phyloP scores from a whole-genome alignment of 768 basidiomycete genomes.

The Naganishia randhawae region DNA sequence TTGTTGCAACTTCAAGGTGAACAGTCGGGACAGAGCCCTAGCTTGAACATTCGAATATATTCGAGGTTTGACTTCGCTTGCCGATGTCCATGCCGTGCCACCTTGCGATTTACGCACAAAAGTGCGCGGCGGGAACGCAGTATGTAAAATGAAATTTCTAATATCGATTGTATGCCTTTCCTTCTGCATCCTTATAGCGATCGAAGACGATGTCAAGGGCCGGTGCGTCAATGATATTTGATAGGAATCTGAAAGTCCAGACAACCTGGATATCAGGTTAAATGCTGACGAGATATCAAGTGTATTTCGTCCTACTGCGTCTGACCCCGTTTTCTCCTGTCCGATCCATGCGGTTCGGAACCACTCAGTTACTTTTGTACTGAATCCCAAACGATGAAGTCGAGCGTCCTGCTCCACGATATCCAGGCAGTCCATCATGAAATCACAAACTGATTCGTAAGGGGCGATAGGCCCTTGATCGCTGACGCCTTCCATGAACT shows the following conservation, averaged over 20 bases:
- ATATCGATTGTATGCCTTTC: constrained; percentile 61
- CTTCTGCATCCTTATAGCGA: constrained; percentile 55
- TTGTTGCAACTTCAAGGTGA: not conserved
- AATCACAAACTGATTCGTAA: constrained; percentile 82
- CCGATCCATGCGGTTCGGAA: constrained; percentile 65
- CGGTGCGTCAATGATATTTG: not conserved
- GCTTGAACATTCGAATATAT: not conserved
- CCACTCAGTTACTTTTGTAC: constrained; percentile 82
- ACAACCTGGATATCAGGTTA: not conserved
- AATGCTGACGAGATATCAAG: not conserved
- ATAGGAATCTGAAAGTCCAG: not conserved
- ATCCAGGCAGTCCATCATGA: constrained; percentile 66
- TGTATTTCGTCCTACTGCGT: not conserved
- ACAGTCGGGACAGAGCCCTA: constrained; percentile 9
- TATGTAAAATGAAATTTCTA: constrained; percentile 66
- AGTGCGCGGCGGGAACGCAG: constrained; percentile 55
- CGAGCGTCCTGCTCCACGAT: constrained; percentile 76
- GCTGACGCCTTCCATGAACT: constrained; percentile 73
- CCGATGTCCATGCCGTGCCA: not conserved
- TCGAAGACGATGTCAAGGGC: not conserved
- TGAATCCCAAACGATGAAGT: constrained; percentile 76
- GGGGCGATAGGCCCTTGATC: constrained; percentile 85
- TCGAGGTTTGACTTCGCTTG: constrained; percentile 26
- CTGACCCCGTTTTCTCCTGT: not conserved
- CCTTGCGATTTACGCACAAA: too few species aligned